phyloP scores from a whole-genome alignment of 352 stramenopile species.

The Globisporangium parvum region DNA sequence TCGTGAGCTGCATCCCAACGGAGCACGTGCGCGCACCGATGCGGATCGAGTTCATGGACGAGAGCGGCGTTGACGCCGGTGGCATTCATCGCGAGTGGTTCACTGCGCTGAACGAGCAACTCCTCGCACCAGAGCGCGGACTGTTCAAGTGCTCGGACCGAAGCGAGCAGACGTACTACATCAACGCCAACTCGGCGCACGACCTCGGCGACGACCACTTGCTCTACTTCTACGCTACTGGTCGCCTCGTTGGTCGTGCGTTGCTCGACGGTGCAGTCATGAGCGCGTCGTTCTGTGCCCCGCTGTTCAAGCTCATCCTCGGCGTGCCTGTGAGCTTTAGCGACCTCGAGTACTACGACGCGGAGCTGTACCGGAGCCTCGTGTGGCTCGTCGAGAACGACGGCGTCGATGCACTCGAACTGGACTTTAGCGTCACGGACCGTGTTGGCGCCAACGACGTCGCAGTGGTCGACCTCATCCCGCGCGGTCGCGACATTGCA shows the following conservation, averaged over 20 bases:
- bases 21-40: constrained; percentile 60
- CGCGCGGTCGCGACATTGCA: constrained; percentile 35
- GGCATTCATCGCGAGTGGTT: constrained; percentile 93
- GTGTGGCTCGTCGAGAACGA: constrained; percentile 41
- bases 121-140: constrained; percentile 20
- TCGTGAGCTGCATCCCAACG: constrained; percentile 48
- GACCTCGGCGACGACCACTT: constrained; percentile 30
- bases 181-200: constrained; percentile 35
- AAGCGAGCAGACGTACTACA: constrained; percentile 41
- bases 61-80: constrained; percentile 81
- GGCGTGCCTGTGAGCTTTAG: constrained; percentile 30
- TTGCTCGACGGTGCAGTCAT: constrained; percentile 74
- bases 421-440: constrained; percentile 34
- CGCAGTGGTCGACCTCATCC: constrained; percentile 29
- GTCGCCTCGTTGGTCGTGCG: constrained; percentile 38
- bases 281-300: constrained; percentile 83
- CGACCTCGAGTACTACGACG: constrained; percentile 39
- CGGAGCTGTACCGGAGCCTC: constrained; percentile 38
- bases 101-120: constrained; percentile 48
- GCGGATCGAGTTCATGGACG: constrained; percentile 83
- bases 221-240: constrained; percentile 35
- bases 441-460: constrained; percentile 5
- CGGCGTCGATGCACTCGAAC: constrained; percentile 26
- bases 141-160: constrained; percentile 39
- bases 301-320: constrained; percentile 45